Percentiles rank a stretch among this genome's conserved stretches.
phyloP scores from a whole-genome alignment of 2,329 filamentous ascomycete genomes.

The Lachnellula hyalina region DNA sequence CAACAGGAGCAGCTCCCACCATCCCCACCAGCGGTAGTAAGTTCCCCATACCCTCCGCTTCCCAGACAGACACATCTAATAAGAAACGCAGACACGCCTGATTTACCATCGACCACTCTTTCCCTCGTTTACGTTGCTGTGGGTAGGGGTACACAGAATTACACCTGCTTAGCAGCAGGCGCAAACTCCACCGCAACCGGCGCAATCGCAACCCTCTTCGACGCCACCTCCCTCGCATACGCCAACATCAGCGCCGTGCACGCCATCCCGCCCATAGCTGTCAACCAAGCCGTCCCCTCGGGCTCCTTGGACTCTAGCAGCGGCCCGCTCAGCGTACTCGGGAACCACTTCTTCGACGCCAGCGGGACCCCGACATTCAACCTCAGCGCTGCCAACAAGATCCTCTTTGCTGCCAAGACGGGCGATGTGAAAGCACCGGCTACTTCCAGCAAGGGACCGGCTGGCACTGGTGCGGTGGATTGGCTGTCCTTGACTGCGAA shows the following conservation, averaged over 20 bases:
- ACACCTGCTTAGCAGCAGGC: conserved; percentile 24
- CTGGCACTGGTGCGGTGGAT: conserved; percentile 25
- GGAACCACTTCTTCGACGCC: conserved; percentile 29
- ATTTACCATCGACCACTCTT: conserved; percentile 22
- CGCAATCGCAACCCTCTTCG: conserved; percentile 30
- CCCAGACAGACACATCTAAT: background rate
- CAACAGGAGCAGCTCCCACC: conserved; percentile 10
- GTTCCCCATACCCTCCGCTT: conserved; percentile 2
- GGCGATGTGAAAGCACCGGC: conserved; percentile 22
- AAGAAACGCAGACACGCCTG: conserved; percentile 14
- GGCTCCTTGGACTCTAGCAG: background rate
- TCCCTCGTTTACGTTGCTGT: conserved; percentile 27
- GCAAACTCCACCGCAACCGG: conserved; percentile 21
- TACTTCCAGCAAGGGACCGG: conserved; percentile 19
- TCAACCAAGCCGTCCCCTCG: conserved; percentile 15
- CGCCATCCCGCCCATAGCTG: conserved; percentile 18
- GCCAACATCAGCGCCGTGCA: conserved; percentile 9
- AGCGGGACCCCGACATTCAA: conserved; percentile 26
- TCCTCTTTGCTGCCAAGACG: conserved; percentile 22
- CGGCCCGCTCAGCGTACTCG: conserved; percentile 11
- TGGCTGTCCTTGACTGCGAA: conserved; percentile 29
- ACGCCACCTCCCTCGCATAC: conserved; percentile 25
- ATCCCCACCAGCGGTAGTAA: conserved; percentile 22
- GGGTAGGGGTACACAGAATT: conserved; percentile 31
- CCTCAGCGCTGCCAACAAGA: conserved; percentile 16